Conservation (phyloP, 106 monocot species). For the Alisma plantagoaquatica region DNA sequence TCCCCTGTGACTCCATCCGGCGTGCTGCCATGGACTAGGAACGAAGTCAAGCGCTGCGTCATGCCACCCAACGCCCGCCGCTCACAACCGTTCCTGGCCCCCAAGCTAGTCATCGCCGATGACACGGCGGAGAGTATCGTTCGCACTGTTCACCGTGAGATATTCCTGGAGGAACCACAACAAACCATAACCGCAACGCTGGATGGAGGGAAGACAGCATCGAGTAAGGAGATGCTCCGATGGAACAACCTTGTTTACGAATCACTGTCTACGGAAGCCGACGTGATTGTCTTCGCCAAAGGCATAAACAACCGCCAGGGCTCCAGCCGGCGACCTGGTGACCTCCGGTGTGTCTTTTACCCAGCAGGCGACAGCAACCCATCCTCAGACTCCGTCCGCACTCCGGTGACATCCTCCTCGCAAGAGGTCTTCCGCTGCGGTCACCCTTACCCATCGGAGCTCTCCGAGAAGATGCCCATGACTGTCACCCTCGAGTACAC, state of each 20-base stretch:
- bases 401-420: slow-evolving; percentile 37
- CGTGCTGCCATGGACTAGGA: slow-evolving; percentile 12
- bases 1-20: slow-evolving; percentile 33
- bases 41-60: slow-evolving; percentile 24
- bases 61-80: slow-evolving; percentile 34
- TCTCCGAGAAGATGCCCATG: no score
- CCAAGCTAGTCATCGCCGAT: not conserved
- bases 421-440: slow-evolving; percentile 79
- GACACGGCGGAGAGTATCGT: no score
- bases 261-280: slow-evolving; percentile 33
- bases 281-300: slow-evolving; percentile 79
- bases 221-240: slow-evolving; percentile 15
- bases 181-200: not conserved
- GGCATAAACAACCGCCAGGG: slow-evolving; percentile 45
- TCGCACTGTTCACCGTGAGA: not conserved
- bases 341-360: slow-evolving; percentile 41
- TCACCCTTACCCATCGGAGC: slow-evolving; percentile 15
- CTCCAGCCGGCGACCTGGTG: slow-evolving; percentile 11
- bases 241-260: slow-evolving; percentile 58
- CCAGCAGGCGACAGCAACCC: not conserved
- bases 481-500: no score
- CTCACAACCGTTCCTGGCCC: slow-evolving; percentile 18
- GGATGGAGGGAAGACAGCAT: not conserved
- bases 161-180: no score
- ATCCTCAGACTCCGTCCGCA: slow-evolving; percentile 3